These are phyloP conservation scores for Neonectria ditissima DNA, from an alignment of 2,329 filamentous ascomycete species.

Conservation along the genomic window DNA sequence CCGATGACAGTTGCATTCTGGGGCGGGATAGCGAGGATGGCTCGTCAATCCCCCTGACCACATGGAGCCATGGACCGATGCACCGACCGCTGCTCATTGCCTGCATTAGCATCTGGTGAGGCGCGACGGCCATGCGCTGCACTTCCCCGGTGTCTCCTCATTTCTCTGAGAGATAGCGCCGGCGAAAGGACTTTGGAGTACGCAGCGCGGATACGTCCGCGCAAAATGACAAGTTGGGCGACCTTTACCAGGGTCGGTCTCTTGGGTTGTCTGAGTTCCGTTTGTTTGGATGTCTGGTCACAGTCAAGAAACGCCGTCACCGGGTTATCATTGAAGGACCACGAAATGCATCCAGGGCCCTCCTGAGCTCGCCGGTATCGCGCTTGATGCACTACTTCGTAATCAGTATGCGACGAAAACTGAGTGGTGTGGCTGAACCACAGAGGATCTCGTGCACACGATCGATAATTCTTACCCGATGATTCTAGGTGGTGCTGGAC, in stretches of 20 bases:
- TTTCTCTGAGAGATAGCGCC: constrained; percentile 6
- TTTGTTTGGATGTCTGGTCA: neutral
- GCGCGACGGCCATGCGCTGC: constrained; percentile 13
- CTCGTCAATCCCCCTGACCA: constrained; percentile 16
- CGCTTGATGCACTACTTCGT: no score
- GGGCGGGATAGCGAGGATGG: constrained; percentile 16
- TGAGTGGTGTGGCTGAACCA: neutral
- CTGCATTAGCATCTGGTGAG: constrained; percentile 24
- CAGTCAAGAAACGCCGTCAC: neutral
- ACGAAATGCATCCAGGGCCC: neutral
- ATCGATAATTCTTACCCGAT: constrained; percentile 22
- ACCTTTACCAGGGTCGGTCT: neutral
- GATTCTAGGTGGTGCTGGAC: constrained; percentile 24
- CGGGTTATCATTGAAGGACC: neutral
- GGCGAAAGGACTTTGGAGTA: constrained; percentile 7
- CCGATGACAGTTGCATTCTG: constrained; percentile 27
- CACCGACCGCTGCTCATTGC: constrained; percentile 19
- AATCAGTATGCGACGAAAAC: neutral
- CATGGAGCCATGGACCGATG: constrained; percentile 18
- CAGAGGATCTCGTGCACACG: constrained; percentile 1
- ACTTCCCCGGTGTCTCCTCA: constrained; percentile 18
- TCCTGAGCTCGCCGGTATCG: neutral
- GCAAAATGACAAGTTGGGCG: neutral
- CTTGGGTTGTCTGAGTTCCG: neutral
- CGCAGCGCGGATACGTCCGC: neutral